Evolutionary conservation across 176 grass and related monocot genomes (phyloP), one percentile per base, ranked within the genome.

Genomic region (Melocanna baccifera): DNA sequence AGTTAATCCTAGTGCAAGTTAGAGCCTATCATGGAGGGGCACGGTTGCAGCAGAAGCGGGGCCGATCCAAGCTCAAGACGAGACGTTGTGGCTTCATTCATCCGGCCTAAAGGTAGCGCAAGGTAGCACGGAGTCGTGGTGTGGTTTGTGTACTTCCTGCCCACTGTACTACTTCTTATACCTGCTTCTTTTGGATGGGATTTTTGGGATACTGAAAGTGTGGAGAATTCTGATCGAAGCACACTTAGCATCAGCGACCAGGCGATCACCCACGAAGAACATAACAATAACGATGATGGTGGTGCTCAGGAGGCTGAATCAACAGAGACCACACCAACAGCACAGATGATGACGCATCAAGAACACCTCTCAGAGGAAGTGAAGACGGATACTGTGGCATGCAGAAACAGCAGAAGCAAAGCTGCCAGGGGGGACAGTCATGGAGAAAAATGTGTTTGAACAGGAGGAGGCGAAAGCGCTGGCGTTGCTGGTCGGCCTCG

Each of bases 301-400:
- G 18, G 16, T 52, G 34, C 7, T 67, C 30, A 87, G 79, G 67
- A 83, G 30, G 56, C 75, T 13, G 20, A 29, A 61, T 75, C 84
- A 41, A 82, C 75, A 30, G 71, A 86, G 55, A 82, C 25, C 34
- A 77, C 45, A 32, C 70, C 23, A 5, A n/a, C 55, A 1, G 37
- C 67, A 57, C 74, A 68, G 20, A 29, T 59, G 19, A 47, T 19
- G n/a, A 41, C 53, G 0, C 50, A 83, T 36, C 80, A 68, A 68
- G 61, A 82, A 5, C 73, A 82, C 67, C 7, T 69, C 18, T 75
- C 64, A 29, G 80, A 90, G 11, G 59, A 83, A n/a, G 6, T 45
- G 32, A 77, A 73, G 42, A 66, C 19, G 2, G 70, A 75, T 41
- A 50, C 26, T 9, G n/a, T 69, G 32, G n/a, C n/a, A n/a, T n/a